phyloP scores from a whole-genome alignment of 768 basidiomycete species.

The Termitomyces sp. region DNA sequence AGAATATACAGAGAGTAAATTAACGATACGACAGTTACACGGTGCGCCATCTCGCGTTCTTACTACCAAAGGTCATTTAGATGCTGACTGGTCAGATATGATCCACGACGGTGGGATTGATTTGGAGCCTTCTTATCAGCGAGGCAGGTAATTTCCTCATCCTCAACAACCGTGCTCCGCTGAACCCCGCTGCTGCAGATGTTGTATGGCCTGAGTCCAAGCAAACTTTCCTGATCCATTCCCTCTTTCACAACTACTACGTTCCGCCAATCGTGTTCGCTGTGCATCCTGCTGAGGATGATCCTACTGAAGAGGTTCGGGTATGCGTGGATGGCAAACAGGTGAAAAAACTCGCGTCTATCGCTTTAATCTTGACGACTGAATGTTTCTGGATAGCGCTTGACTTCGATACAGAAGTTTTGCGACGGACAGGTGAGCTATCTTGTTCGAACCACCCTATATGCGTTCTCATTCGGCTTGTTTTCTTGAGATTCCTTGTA shows the following conservation, averaged over 20 bases:
- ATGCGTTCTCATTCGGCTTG: neutral
- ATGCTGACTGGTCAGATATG: constrained; percentile 33
- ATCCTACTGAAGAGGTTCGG: constrained; percentile 53
- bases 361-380: constrained; percentile 7
- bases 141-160: constrained; percentile 40
- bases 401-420: constrained; percentile 79
- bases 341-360: constrained; percentile 43
- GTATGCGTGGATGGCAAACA: constrained; percentile 85
- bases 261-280: constrained; percentile 81
- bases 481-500: constrained; percentile 17
- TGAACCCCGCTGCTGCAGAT: constrained; percentile 37
- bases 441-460: constrained; percentile 7
- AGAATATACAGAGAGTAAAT: constrained; percentile 35
- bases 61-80: neutral
- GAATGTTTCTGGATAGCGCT: constrained; percentile 38
- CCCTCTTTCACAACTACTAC: constrained; percentile 73
- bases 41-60: constrained; percentile 28
- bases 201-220: constrained; percentile 75
- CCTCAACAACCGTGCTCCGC: neutral
- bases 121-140: constrained; percentile 67
- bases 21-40: constrained; percentile 45
- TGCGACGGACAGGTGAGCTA: constrained; percentile 58
- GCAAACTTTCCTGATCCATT: constrained; percentile 72
- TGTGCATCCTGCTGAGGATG: constrained; percentile 33
- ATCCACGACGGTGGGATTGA: constrained; percentile 73